phyloP scores from a whole-genome alignment of 306 rosid species.

The Inga laurina region DNA sequence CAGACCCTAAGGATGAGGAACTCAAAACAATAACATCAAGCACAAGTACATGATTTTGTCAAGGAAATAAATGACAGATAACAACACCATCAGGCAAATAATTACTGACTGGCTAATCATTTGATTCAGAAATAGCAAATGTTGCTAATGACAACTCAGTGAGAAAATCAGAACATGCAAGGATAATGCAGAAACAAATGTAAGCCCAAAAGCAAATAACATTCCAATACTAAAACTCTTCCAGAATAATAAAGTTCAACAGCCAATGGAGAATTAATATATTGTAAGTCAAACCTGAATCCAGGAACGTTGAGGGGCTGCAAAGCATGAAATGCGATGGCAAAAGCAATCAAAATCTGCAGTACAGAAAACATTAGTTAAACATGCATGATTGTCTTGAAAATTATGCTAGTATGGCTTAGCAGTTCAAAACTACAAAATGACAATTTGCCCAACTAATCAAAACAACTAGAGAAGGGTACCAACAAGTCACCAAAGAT shows the following conservation, averaged over 20 bases:
- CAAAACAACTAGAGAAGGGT: background rate
- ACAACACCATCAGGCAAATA: background rate
- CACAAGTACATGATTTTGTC: background rate
- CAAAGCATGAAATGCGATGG: slow-evolving; percentile 88
- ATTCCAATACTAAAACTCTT: slow-evolving; percentile 2
- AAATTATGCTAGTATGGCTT: background rate
- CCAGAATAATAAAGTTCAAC: slow-evolving; percentile 14
- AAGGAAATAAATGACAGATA: background rate
- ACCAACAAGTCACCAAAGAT: background rate
- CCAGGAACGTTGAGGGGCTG: slow-evolving; percentile 95
- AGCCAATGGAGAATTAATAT: slow-evolving; percentile 5
- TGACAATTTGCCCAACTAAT: background rate
- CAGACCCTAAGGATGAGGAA: background rate
- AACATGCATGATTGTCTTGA: slow-evolving; percentile 3
- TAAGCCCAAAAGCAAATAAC: slow-evolving; percentile 20
- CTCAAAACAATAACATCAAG: background rate
- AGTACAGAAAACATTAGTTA: slow-evolving; percentile 31
- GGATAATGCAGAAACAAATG: slow-evolving; percentile 9
- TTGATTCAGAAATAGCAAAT: slow-evolving; percentile 7
- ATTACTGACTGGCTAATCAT: background rate
- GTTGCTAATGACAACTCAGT: background rate
- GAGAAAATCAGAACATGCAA: slow-evolving; percentile 19
- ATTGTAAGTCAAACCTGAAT: slow-evolving; percentile 65
- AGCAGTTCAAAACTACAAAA: background rate
- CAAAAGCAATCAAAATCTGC: slow-evolving; percentile 85